Evolutionary conservation across 345 rosid genomes (phyloP).

Genomic region (Angophora floribunda): DNA sequence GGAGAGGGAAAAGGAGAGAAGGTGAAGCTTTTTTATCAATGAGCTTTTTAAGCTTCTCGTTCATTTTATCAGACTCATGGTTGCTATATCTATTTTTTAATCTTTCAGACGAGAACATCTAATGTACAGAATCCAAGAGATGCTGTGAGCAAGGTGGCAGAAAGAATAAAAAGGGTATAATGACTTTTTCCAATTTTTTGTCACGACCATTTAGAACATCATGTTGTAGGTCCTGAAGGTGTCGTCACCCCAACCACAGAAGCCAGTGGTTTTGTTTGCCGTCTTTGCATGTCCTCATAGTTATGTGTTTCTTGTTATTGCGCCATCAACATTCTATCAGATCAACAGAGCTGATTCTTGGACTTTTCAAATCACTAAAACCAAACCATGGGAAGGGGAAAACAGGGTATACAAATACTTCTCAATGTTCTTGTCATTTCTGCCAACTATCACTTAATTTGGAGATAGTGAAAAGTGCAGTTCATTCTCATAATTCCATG

Average conservation of each 20-base stretch:
- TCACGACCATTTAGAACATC: neutral
- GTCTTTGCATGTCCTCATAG: neutral
- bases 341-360: neutral
- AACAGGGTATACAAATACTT: neutral
- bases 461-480: neutral
- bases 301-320: neutral
- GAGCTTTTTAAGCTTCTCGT: neutral
- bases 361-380: neutral
- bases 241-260: neutral
- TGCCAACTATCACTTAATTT: neutral
- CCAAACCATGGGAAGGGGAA: neutral
- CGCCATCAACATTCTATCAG: neutral
- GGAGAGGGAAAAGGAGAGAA: neutral
- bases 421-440: neutral
- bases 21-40: neutral
- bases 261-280: neutral
- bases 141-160: neutral
- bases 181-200: neutral
- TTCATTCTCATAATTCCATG: neutral
- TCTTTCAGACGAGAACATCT: neutral
- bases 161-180: neutral
- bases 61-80: neutral
- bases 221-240: neutral
- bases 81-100: neutral
- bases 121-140: neutral